phyloP scores from a whole-genome alignment of 2,329 filamentous ascomycete species.

The Ceratocystiopsis brevicomis region DNA sequence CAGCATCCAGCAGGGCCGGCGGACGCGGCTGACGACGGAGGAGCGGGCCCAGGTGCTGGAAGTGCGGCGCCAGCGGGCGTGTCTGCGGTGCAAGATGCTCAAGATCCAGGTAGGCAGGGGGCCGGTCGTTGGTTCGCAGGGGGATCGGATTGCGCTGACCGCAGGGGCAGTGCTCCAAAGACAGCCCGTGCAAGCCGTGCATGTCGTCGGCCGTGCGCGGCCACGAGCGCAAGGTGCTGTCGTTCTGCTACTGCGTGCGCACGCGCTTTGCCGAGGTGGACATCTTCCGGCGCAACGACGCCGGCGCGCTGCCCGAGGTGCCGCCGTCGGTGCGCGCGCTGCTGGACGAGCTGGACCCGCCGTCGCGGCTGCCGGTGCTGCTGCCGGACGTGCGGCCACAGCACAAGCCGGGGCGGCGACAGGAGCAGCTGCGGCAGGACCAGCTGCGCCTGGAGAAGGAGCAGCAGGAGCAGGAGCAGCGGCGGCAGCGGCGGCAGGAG shows the following conservation, averaged over 20 bases:
- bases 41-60: constrained; percentile 11
- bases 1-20: constrained; percentile 3
- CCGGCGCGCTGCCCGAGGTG: constrained; percentile 2
- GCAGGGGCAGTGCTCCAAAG: constrained; percentile 15
- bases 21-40: constrained; percentile 10
- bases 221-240: constrained; percentile 13
- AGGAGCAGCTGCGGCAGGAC: too few relatives aligned
- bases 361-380: not conserved
- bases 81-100: constrained; percentile 14
- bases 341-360: constrained; percentile 6
- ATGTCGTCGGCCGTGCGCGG: constrained; percentile 13
- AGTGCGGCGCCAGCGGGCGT: constrained; percentile 13
- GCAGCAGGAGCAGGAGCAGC: too few relatives aligned
- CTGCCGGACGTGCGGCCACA: too few relatives aligned
- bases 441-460: too few relatives aligned
- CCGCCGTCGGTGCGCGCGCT: constrained; percentile 5
- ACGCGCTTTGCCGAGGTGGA: constrained; percentile 14
- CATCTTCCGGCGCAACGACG: constrained; percentile 10
- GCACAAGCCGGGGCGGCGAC: too few relatives aligned
- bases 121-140: too few relatives aligned
- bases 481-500: too few relatives aligned
- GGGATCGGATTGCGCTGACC: too few relatives aligned
- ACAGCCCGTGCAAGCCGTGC: constrained; percentile 13
- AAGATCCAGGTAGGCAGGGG: constrained; percentile 15
- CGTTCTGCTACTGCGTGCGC: constrained; percentile 14